Evolutionary conservation across 192 early-diverging fungal genomes (phyloP).

Genomic region (Backusella circina): DNA sequence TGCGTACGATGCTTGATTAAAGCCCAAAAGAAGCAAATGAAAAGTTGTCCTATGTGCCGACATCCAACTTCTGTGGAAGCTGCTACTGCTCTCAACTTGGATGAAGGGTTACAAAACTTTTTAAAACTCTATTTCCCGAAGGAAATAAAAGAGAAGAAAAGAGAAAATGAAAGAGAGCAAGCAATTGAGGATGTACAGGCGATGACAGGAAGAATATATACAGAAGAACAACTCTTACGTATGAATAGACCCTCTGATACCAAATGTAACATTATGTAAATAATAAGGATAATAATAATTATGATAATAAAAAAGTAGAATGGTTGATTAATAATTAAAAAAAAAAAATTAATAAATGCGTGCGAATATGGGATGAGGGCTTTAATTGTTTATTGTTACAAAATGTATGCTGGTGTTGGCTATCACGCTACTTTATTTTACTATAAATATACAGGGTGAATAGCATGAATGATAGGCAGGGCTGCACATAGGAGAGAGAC

Average conservation of each 20-base stretch:
- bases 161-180: conserved; percentile 62
- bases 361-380: neutral
- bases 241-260: conserved; percentile 17
- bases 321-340: neutral
- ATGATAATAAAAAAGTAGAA: neutral
- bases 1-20: conserved; percentile 81
- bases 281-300: neutral
- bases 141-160: conserved; percentile 71
- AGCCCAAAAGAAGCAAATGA: conserved; percentile 58
- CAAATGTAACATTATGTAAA: conserved; percentile 31
- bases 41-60: conserved; percentile 77
- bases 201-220: conserved; percentile 38
- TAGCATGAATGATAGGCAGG: neutral
- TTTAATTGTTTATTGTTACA: neutral
- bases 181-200: conserved; percentile 61
- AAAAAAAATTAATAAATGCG: neutral
- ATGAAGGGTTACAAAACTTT: conserved; percentile 65
- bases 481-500: neutral
- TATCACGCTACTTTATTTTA: neutral
- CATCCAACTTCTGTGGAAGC: conserved; percentile 52
- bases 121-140: conserved; percentile 76
- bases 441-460: neutral
- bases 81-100: conserved; percentile 59
- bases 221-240: conserved; percentile 21
- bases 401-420: neutral